Base-by-base conservation (phyloP, 2,329 filamentous ascomycete genomes). In the Pseudocercospora musae region DNA sequence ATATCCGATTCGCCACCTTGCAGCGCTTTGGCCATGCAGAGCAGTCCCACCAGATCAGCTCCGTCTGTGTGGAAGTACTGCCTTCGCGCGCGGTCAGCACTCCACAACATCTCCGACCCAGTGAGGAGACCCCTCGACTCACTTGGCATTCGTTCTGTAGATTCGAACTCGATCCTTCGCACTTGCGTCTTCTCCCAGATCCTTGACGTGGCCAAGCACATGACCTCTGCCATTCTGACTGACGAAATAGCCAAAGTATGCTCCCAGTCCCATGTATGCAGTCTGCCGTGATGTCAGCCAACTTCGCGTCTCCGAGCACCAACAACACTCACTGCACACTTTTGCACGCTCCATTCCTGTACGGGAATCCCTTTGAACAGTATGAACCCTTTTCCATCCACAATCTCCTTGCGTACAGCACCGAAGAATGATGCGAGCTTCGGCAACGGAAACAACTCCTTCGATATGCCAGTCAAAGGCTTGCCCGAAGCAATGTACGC, bases 21-120 rank as follows among this genome's bases (percentile, higher is more conserved):
- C 23, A 88, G 81, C 7, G 92, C 89, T 64, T 88, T 87, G 58
- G 91, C 86, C 50, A 96, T 84, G 77, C 92, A 96, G 46, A 96
- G 82, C 50, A 96, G 80, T 0, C 92, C 92, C 56, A 96, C 92
- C 57, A 96, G 82, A 73, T 96, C 92, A 20, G 84, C 83, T 75
- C 94, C 89, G 72, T 96, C 92, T 54, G 89, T 85, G 76, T 96
- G 92, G 82, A 93, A 95, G 80, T 88, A 93, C 79, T 95, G 90
- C 74, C 87, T 82, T 58, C 90, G 91, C 66, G 91, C 66, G 90
- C 1, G 18, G 13, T 56, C 6, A 56, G 31, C n/a, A 56, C 15
- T 11, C 0, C 11, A n/a, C n/a, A n/a, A n/a, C n/a, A n/a, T n/a
- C n/a, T 25, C 2, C 21, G 21, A 29, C 15, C 15, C 2, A 3